Evolutionary conservation across 495 filamentous ascomycete species (phyloP), one percentile per base, ranked within the genome.

Genomic region (Aspergillus nidulans): DNA sequence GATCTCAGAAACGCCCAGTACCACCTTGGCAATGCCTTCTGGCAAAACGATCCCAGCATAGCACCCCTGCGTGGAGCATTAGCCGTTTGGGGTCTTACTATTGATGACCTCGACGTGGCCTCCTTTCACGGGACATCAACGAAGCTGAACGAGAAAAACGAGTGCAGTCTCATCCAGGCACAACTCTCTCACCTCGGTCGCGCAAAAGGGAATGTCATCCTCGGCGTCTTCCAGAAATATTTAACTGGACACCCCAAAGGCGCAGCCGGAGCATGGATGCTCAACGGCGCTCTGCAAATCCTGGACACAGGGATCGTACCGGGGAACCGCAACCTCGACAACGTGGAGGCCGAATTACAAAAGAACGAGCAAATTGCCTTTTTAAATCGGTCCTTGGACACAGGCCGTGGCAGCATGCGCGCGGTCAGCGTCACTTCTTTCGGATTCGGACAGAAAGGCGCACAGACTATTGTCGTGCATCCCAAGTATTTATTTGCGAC

Each of bases 171-270:
- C 65, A 86, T 99, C 61, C 96, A 92, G 79, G 88, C 96, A 71
- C 95, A 97, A 76, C 79, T 99, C 72, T 85, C 83, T 61, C 95
- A 99, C 69, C 86, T 99, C 43, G 94, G 95, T 56, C 88, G 94
- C 47, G 83, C 85, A 71, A 96, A 96, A 82, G 94, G 94, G 63
- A 97, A 99, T 68, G 91, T 94, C 25, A 77, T 99, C 8, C 71
- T 97, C 55, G 94, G 94, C 73, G 92, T 99, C 69, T 99, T 97
- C 88, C 94, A 99, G 72, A 99, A 99, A 71, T 97, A 96, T 70
- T 85, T 99, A 36, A 99, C 94, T 13, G 94, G 94, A 63, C 94
- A 99, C 71, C 94, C 94, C 62, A 99, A 99, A 83, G 94, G 94
- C 85, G 92, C 94, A 64, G 94, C 94, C 45, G 94, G 94, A 71